Percentiles rank a stretch among this genome's conserved stretches.
These are phyloP conservation scores for Botrytis tulipae DNA, from an alignment of 2,329 filamentous ascomycete species.

Conservation along the genomic window DNA sequence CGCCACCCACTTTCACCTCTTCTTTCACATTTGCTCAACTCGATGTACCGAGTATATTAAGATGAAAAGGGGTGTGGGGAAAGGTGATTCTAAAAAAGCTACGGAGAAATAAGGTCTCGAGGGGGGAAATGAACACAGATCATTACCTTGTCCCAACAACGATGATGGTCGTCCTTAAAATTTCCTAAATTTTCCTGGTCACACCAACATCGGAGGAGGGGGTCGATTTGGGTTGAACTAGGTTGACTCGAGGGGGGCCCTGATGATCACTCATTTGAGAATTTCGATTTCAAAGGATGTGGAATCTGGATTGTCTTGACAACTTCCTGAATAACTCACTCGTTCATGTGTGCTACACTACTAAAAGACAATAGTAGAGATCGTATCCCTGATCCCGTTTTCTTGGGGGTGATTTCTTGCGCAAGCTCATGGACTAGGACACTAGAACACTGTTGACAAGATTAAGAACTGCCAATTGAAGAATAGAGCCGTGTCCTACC, in stretches of 20 bases:
- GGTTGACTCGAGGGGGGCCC: neutral
- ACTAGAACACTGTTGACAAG: neutral
- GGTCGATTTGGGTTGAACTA: neutral
- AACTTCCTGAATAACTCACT: slow-evolving; percentile 12
- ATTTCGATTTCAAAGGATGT: neutral
- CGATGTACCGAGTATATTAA: neutral
- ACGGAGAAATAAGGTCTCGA: neutral
- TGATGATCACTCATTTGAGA: slow-evolving; percentile 2
- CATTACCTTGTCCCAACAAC: slow-evolving; percentile 7
- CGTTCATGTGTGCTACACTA: slow-evolving; percentile 10
- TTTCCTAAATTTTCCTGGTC: neutral
- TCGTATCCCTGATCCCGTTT: neutral
- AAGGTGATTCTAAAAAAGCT: neutral
- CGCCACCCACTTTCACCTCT: slow-evolving; percentile 5
- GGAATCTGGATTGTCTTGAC: slow-evolving; percentile 6
- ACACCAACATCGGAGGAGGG: neutral
- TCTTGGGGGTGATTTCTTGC: slow-evolving; percentile 4
- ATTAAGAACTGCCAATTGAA: slow-evolving; percentile 12
- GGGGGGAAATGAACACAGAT: neutral
- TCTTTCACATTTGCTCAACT: neutral
- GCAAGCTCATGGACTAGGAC: slow-evolving; percentile 10
- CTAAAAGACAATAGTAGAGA: slow-evolving; percentile 4
- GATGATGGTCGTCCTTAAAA: neutral
- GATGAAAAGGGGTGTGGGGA: neutral
- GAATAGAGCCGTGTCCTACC: slow-evolving; percentile 5